phyloP scores from a whole-genome alignment of 306 rosid genomes.

The Inga laurina region DNA sequence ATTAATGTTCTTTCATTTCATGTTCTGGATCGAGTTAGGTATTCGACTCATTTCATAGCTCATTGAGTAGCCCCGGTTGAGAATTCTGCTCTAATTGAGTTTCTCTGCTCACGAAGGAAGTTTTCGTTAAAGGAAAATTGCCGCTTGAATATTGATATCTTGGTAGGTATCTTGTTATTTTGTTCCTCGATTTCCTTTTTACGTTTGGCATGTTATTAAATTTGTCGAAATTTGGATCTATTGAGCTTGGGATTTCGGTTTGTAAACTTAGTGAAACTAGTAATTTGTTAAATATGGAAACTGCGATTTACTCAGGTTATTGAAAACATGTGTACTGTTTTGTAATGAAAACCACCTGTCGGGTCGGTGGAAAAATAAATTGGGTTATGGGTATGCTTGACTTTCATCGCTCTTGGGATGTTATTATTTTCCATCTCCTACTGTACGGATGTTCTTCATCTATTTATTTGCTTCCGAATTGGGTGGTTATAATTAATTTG shows the following conservation, averaged over 20 bases:
- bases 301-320: slow-evolving; percentile 17
- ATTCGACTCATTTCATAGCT: slow-evolving; percentile 39
- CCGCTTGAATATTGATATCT: slow-evolving; percentile 7
- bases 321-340: slow-evolving; percentile 24
- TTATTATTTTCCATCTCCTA: not conserved
- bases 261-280: slow-evolving; percentile 6
- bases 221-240: slow-evolving; percentile 19
- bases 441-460: slow-evolving; percentile 15
- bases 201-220: slow-evolving; percentile 17
- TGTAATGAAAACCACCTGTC: slow-evolving; percentile 24
- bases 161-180: slow-evolving; percentile 47
- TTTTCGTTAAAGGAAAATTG: slow-evolving; percentile 23
- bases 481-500: slow-evolving; percentile 39
- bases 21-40: slow-evolving; percentile 35
- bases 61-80: slow-evolving; percentile 34
- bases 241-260: slow-evolving; percentile 21
- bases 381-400: slow-evolving; percentile 17
- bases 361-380: slow-evolving; percentile 41
- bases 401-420: slow-evolving; percentile 23
- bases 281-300: not conserved
- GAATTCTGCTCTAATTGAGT: slow-evolving; percentile 31
- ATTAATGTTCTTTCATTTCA: not conserved
- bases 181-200: slow-evolving; percentile 2
- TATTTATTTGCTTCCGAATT: slow-evolving; percentile 33
- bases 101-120: slow-evolving; percentile 30